Percentiles rank a stretch among this genome's conserved stretches.
Evolutionary conservation across 1,139 yeast species (phyloP).

Genomic region (Zygosaccharomyces sapae): DNA sequence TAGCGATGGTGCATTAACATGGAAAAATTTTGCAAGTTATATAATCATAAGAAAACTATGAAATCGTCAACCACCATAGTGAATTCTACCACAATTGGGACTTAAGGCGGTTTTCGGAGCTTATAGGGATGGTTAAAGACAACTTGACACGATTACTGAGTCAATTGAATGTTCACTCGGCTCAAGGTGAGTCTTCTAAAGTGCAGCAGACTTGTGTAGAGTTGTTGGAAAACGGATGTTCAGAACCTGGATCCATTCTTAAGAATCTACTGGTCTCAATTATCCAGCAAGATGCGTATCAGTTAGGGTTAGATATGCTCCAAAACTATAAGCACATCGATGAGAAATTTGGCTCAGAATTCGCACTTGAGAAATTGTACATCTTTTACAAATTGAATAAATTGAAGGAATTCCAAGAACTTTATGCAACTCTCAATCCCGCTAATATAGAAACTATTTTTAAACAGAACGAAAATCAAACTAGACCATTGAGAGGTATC

Average conservation of each 20-base stretch:
- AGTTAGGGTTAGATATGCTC: conserved; percentile 50
- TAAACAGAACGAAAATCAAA: conserved; percentile 17
- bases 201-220: conserved; percentile 45
- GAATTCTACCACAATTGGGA: not conserved
- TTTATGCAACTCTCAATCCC: conserved; percentile 38
- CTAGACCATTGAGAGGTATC: conserved; percentile 45
- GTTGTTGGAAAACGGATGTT: conserved; percentile 40
- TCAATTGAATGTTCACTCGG: conserved; percentile 45
- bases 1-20: conserved; percentile 5
- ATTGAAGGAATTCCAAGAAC: conserved; percentile 41
- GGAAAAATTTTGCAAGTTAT: conserved; percentile 9
- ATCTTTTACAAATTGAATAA: conserved; percentile 63
- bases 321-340: conserved; percentile 41
- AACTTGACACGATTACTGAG: conserved; percentile 43
- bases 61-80: too few species aligned
- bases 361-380: conserved; percentile 61
- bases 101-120: not conserved
- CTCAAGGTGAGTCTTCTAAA: conserved; percentile 45
- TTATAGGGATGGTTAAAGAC: conserved; percentile 28
- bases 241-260: conserved; percentile 42
- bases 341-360: conserved; percentile 33
- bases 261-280: conserved; percentile 63
- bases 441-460: conserved; percentile 29
- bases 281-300: conserved; percentile 67
- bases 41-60: not conserved